Evolutionary conservation across 2,329 filamentous ascomycete species (phyloP), one percentile per base, ranked within the genome.

Genomic region (Cryoendolithus antarcticus): DNA sequence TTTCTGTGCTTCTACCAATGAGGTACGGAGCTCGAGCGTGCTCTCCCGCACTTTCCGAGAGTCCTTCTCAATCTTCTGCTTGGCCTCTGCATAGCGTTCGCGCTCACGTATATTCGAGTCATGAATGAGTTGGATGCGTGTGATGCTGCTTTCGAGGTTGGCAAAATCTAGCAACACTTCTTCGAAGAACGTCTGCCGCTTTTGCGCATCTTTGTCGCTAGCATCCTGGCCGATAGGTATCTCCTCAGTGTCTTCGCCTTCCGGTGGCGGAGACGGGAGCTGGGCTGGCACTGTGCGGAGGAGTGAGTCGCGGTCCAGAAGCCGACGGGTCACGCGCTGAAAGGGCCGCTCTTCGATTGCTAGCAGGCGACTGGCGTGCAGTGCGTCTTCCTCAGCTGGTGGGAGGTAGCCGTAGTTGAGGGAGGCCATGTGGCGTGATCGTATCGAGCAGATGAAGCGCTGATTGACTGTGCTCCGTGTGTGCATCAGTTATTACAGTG

Each of bases 291-390:
- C 70, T 32, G 67, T 69, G 34, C 68, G 67, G 11, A 82, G 69
- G 24, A 85, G 70, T 12, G 80, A 75, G 39, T 77, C 75, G 10
- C 82, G 74, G 13, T 74, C 71, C 4, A 84, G 70, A 6, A 96
- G 74, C 27, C 83, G 80, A 62, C 86, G 86, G 13, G 83, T 84
- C 43, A 95, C 77, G 44, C 88, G 81, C 60, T 85, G 85, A 67
- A 93, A 95, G 1, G 86, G 86, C 42, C 86, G 86, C 57, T 93
- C 85, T 67, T 96, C 89, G 44, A 95, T 81, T 47, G 84, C 83
- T 30, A 95, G 74, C 3, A 95, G 80, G 32, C 89, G 84, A 24
- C 74, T 74, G 55, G 88, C 89, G 67, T 95, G 89, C 30, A 95
- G 78, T 47, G 86, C 80, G 59, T 86, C 53, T 49, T 57, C 54